A percentile compares a stretch with the other conserved stretches of the same genome.
Conservation (phyloP, 2,329 filamentous ascomycete genomes). For the Colletotrichum magnum region DNA sequence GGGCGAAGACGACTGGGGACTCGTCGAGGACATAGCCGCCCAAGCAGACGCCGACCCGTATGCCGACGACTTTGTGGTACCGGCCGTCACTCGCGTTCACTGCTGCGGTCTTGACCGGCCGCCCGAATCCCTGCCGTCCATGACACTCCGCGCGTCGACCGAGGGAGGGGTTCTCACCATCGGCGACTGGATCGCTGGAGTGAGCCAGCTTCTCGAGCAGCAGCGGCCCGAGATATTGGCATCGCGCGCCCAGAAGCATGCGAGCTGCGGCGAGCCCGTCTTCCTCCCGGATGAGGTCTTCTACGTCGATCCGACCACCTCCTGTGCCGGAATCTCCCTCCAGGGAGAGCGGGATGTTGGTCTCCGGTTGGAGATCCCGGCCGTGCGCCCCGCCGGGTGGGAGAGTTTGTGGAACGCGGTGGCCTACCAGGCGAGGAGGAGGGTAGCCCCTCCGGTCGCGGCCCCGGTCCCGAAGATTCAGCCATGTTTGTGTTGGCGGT, state of each 20-base stretch:
- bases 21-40: constrained; percentile 2
- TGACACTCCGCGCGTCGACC: constrained; percentile 7
- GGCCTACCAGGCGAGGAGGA: constrained; percentile 47
- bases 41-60: background rate
- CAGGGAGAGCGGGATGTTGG: constrained; percentile 3
- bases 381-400: constrained; percentile 36
- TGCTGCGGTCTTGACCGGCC: constrained; percentile 17
- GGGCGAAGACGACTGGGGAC: background rate
- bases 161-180: constrained; percentile 14
- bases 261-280: constrained; percentile 1
- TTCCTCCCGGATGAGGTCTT: constrained; percentile 12
- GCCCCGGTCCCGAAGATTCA: background rate
- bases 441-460: background rate
- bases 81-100: constrained; percentile 1
- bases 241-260: constrained; percentile 1
- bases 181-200: constrained; percentile 14
- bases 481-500: background rate
- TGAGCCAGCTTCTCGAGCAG: constrained; percentile 2
- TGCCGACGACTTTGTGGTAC: constrained; percentile 2
- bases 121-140: background rate
- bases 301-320: constrained; percentile 4
- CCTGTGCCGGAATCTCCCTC: background rate
- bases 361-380: background rate
- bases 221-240: background rate
- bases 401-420: constrained; percentile 2